Conservation (phyloP, 257 asterid genomes). For the Eucommia ulmoides region DNA sequence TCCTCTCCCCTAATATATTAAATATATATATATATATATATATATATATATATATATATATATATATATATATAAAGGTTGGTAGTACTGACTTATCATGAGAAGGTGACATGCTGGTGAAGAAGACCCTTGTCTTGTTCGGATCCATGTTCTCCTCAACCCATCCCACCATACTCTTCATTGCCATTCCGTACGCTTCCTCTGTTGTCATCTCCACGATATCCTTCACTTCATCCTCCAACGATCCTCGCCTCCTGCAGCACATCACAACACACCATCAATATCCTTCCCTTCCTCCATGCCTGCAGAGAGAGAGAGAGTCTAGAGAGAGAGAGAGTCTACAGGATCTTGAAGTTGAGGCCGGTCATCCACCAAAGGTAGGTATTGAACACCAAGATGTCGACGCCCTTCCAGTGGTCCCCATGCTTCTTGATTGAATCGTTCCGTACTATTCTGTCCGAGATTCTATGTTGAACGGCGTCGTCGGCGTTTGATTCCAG, state of each 20-base stretch:
- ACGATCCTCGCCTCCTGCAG: slow-evolving; percentile 53
- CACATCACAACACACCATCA: too few species aligned
- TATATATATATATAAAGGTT: neutral
- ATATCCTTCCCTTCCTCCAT: neutral
- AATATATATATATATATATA: too few species aligned
- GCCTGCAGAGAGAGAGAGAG: neutral
- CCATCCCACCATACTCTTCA: slow-evolving; percentile 59
- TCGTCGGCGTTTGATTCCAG: slow-evolving; percentile 81
- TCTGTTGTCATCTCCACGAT: slow-evolving; percentile 23
- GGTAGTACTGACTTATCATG: slow-evolving; percentile 37
- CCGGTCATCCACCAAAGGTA: slow-evolving; percentile 84
- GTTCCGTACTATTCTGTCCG: slow-evolving; percentile 44
- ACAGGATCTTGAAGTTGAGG: slow-evolving; percentile 38
- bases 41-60: too few species aligned
- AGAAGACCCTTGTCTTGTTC: slow-evolving; percentile 38
- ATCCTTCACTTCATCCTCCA: slow-evolving; percentile 39
- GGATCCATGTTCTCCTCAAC: slow-evolving; percentile 46
- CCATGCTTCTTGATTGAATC: slow-evolving; percentile 65
- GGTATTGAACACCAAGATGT: slow-evolving; percentile 64
- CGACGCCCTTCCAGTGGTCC: slow-evolving; percentile 55
- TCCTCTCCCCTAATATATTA: neutral
- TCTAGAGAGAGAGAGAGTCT: neutral
- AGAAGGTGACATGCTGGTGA: slow-evolving; percentile 64
- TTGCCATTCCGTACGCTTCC: slow-evolving; percentile 56
- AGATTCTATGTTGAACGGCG: slow-evolving; percentile 37